A percentile compares a stretch with the other conserved stretches of the same genome.
Conservation (phyloP, 2,329 filamentous ascomycete genomes). For the Aspergillus sp. region DNA sequence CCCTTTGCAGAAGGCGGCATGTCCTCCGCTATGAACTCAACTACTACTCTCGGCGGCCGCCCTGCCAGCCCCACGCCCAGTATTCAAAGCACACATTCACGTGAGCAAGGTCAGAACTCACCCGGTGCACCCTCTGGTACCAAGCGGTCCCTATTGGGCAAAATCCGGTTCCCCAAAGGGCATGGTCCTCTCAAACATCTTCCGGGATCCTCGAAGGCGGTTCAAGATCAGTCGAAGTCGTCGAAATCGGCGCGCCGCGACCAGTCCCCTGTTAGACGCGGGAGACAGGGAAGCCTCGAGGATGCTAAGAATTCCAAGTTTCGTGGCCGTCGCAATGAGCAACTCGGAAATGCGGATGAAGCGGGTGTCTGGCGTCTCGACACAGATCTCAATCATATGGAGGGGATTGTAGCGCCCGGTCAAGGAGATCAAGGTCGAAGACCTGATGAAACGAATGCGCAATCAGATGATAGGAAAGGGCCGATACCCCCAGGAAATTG, state of each 20-base stretch:
- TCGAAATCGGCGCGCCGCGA: slow-evolving; percentile 25
- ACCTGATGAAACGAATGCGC: not conserved
- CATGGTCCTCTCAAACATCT: slow-evolving; percentile 30
- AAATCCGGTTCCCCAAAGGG: slow-evolving; percentile 45
- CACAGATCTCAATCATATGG: slow-evolving; percentile 83
- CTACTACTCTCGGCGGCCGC: slow-evolving; percentile 49
- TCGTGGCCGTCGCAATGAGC: slow-evolving; percentile 27
- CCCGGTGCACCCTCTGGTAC: slow-evolving; percentile 27
- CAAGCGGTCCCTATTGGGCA: slow-evolving; percentile 48
- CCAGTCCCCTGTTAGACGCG: slow-evolving; percentile 23
- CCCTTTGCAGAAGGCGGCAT: slow-evolving; percentile 45
- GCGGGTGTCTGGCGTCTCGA: slow-evolving; percentile 69
- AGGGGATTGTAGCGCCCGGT: slow-evolving; percentile 62
- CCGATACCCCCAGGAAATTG: slow-evolving; percentile 54
- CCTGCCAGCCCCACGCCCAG: slow-evolving; percentile 79
- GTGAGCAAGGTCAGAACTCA: slow-evolving; percentile 37
- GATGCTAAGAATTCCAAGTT: slow-evolving; percentile 19
- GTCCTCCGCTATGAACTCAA: slow-evolving; percentile 45
- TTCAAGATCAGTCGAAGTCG: slow-evolving; percentile 21
- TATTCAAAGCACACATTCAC: slow-evolving; percentile 54
- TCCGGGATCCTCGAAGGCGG: slow-evolving; percentile 21
- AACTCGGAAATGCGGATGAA: slow-evolving; percentile 43
- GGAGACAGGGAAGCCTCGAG: slow-evolving; percentile 33
- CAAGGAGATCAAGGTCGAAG: not conserved
- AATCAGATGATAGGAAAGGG: not conserved